Evolutionary conservation across 768 basidiomycete species (phyloP).

Genomic region (Suillus alpinus): DNA sequence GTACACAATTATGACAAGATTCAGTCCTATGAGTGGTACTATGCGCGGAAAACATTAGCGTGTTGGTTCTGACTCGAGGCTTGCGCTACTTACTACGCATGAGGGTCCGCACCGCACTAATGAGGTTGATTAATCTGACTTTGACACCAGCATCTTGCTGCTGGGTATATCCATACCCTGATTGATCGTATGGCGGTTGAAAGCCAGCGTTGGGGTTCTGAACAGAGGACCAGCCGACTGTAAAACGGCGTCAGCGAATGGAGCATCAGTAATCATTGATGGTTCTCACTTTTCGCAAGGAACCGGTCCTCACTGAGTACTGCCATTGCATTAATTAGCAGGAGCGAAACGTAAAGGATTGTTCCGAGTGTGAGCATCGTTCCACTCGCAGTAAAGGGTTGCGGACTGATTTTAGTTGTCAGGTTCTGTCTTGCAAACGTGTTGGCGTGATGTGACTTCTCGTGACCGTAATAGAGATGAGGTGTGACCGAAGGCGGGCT

Average conservation of each 20-base stretch:
- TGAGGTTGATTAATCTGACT: constrained; percentile 84
- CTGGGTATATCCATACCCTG: constrained; percentile 51
- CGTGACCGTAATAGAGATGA: constrained; percentile 11
- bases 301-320: constrained; percentile 96
- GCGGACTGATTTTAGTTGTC: constrained; percentile 10
- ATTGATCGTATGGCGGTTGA: constrained; percentile 68
- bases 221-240: constrained; percentile 88
- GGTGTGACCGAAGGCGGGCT: constrained; percentile 17
- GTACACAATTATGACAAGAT: constrained; percentile 84
- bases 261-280: neutral
- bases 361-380: constrained; percentile 62
- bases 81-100: constrained; percentile 81
- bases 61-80: constrained; percentile 8
- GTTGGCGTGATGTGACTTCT: neutral
- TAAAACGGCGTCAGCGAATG: constrained; percentile 16
- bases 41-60: constrained; percentile 11
- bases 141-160: constrained; percentile 69
- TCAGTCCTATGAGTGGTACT: constrained; percentile 92
- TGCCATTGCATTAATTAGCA: constrained; percentile 92
- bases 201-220: constrained; percentile 55
- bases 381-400: constrained; percentile 16
- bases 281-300: constrained; percentile 77
- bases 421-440: neutral
- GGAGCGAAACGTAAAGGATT: constrained; percentile 80
- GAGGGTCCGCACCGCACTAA: constrained; percentile 91